A percentile compares a stretch with the other conserved stretches of the same genome.
Evolutionary conservation across 179 eudicot genomes (phyloP).

Genomic region (Vitellaria paradoxa): DNA sequence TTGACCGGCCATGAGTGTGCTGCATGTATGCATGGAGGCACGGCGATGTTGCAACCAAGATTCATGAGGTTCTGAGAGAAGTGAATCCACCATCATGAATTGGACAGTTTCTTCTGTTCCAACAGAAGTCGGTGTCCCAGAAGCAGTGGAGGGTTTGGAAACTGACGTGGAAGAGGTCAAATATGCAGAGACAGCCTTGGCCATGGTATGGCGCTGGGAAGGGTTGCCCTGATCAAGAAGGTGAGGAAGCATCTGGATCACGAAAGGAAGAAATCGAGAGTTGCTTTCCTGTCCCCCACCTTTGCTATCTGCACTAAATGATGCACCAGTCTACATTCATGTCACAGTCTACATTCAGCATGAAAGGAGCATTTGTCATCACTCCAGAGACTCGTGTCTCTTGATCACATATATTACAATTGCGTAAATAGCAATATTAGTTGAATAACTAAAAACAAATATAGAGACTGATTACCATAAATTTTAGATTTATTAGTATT

Average conservation of each 20-base stretch:
- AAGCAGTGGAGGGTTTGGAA: conserved; percentile 39
- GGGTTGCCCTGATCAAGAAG: conserved; percentile 72
- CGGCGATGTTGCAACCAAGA: conserved; percentile 90
- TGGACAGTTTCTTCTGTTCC: conserved; percentile 92
- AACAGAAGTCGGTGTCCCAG: conserved; percentile 42
- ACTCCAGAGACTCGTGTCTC: conserved; percentile 48
- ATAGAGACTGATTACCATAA: too few species aligned
- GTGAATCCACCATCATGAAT: conserved; percentile 97
- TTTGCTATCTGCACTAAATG: conserved; percentile 75
- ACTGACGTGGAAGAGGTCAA: conserved; percentile 54
- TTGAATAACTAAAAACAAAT: neutral
- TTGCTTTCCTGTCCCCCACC: conserved; percentile 99
- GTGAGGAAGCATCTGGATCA: conserved; percentile 95
- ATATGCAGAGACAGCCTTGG: conserved; percentile 61
- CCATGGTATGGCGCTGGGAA: conserved; percentile 72
- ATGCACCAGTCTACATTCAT: conserved; percentile 95
- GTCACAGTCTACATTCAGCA: conserved; percentile 50
- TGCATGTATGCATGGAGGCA: conserved; percentile 90
- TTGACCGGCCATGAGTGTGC: conserved; percentile 56
- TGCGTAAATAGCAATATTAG: neutral
- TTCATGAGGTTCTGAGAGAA: conserved; percentile 84
- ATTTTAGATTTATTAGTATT: too few species aligned
- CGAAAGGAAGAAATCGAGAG: conserved; percentile 80
- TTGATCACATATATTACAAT: neutral
- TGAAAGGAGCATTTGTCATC: conserved; percentile 54